These are phyloP conservation scores for Mycosarcoma mackinlayi DNA, from an alignment of 1,284 basidiomycete genomes.

Conservation along the genomic window DNA sequence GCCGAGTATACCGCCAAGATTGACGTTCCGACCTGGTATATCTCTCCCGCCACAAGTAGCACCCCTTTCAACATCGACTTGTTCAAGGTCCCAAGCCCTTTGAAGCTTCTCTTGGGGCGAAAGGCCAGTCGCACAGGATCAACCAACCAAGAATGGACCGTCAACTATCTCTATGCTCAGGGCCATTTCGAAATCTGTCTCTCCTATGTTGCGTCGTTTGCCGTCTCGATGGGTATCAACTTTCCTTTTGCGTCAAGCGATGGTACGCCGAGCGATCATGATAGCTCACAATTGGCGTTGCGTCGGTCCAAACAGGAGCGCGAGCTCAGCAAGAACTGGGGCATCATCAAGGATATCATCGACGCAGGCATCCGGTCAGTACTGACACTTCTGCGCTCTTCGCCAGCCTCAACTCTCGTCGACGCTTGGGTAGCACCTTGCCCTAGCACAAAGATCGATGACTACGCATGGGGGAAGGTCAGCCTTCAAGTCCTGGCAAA, in stretches of 20 bases:
- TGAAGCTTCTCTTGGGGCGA: constrained; percentile 5
- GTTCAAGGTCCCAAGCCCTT: constrained; percentile 14
- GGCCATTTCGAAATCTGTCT: constrained; percentile 36
- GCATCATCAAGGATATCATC: constrained; percentile 39
- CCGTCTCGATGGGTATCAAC: constrained; percentile 23
- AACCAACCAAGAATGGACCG: constrained; percentile 42
- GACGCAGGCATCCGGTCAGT: constrained; percentile 34
- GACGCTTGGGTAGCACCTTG: constrained; percentile 11
- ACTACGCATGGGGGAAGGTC: neutral
- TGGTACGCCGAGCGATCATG: constrained; percentile 2
- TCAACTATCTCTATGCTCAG: constrained; percentile 31
- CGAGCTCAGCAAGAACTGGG: constrained; percentile 46
- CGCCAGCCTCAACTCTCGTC: neutral
- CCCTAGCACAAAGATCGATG: neutral
- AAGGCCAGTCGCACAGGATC: constrained; percentile 21
- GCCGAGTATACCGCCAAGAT: constrained; percentile 38
- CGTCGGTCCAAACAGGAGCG: constrained; percentile 30
- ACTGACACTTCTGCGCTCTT: constrained; percentile 5
- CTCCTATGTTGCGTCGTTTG: constrained; percentile 36
- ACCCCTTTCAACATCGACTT: constrained; percentile 4
- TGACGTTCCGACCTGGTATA: constrained; percentile 29
- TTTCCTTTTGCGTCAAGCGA: neutral
- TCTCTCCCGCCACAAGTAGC: constrained; percentile 4
- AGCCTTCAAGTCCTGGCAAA: constrained; percentile 1
- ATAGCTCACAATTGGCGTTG: constrained; percentile 21